Base-by-base conservation (phyloP, 148 eudicot genomes). In the Nyssa sinensis region DNA sequence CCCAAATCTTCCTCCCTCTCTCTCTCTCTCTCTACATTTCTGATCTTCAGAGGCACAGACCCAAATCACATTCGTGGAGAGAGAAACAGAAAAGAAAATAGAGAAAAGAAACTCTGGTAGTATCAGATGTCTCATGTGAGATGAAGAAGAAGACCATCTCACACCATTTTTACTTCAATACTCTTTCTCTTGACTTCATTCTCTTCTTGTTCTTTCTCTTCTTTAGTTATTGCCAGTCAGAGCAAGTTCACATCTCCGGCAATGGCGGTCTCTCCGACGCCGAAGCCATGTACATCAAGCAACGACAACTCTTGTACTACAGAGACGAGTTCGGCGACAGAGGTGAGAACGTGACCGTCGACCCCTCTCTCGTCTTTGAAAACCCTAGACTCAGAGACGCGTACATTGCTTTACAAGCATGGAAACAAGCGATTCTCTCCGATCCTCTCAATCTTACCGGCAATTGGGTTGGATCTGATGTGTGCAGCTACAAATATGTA, bases 371-470 rank as follows among this genome's bases (percentile, higher is more conserved):
- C 4, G 62, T 58, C 16, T 94, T 94, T 63, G 82, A 77, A 0
- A 91, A 91, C 69, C 77, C 75, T 0, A 61, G 92, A 16, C 80
- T 88, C 17, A 79, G 90, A 5, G 77, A 75, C 25, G 98, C 98
- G 30, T 94, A 91, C 92, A 88, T 90, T 81, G 92, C 96, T 23
- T 75, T 90, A 2, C 96, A 88, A 27, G 90, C 92, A 0, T 90
- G 90, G 96, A 90, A 88, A 71, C 77, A 80, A 64, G 96, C 90
- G 3, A 88, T 86, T n/a, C 65, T 90, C 53, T 86, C 92, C 63
- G 96, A 90, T 84, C 96, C 96, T 12, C 37, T 16, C 3, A 85
- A 88, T 74, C 41, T 81, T 23, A 90, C 96, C 17, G 47, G 30
- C 3, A 78, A 83, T 72, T 90, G 92, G 92, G 82, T 81, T 53